Conservation (phyloP, 768 basidiomycete genomes). For the Termitomyces sp. region DNA sequence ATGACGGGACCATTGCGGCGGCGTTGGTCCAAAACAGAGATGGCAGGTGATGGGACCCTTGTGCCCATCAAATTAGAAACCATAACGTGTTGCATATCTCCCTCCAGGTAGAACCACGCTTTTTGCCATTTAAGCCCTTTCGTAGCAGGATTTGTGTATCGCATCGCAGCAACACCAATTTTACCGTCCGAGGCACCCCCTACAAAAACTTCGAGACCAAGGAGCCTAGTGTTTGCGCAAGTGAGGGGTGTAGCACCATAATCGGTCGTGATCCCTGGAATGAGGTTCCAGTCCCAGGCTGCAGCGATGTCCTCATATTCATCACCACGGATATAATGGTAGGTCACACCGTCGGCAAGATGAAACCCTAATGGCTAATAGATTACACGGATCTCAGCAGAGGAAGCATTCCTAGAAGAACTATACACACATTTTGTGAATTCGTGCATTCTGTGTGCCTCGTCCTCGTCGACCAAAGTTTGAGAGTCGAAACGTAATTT, state of each 20-base stretch:
- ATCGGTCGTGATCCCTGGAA: slow-evolving; percentile 68
- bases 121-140: slow-evolving; percentile 55
- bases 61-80: slow-evolving; percentile 43
- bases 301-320: slow-evolving; percentile 74
- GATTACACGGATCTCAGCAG: not conserved
- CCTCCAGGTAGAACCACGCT: slow-evolving; percentile 67
- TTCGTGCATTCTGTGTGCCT: slow-evolving; percentile 61
- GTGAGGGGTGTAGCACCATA: slow-evolving; percentile 50
- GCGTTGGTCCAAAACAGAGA: slow-evolving; percentile 66
- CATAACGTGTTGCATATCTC: slow-evolving; percentile 60
- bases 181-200: slow-evolving; percentile 59
- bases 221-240: slow-evolving; percentile 35
- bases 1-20: slow-evolving; percentile 36
- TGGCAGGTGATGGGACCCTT: slow-evolving; percentile 34
- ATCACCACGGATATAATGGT: slow-evolving; percentile 56
- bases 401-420: not conserved
- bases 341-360: slow-evolving; percentile 57
- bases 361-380: slow-evolving; percentile 62
- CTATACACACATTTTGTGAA: slow-evolving; percentile 43
- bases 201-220: slow-evolving; percentile 53
- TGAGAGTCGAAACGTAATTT: slow-evolving; percentile 55
- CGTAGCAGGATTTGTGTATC: slow-evolving; percentile 61
- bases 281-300: slow-evolving; percentile 74
- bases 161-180: slow-evolving; percentile 58
- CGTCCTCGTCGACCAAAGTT: slow-evolving; percentile 58